Base-by-base conservation (phyloP, 2,329 filamentous ascomycete species). In the Neoascochyta sp. region DNA sequence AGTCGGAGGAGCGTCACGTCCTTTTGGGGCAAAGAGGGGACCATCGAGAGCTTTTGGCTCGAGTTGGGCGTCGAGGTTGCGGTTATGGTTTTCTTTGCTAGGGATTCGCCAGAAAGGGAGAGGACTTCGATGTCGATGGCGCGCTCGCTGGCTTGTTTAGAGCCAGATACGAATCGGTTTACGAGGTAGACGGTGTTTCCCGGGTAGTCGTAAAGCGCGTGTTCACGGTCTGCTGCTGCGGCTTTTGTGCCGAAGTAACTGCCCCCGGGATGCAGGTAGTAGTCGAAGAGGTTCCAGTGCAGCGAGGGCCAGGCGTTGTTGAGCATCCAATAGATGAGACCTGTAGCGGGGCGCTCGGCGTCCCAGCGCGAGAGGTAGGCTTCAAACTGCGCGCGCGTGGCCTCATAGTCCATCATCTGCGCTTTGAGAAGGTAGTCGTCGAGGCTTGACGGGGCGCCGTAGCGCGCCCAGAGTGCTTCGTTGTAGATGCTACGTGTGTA, bases 241-340 rank as follows among this genome's bases (percentile, higher is more conserved):
- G 68, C 54, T 50, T 81, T 80, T 10, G 70, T 67, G 3, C 79
- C 78, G 35, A 73, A 81, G 39, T 77, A 81, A 0, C 73, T 67
- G 0, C 75, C 78, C 0, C 68, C 72, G 0, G 76, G 71, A 13
- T 70, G 71, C 22, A 80, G 55, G 40, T 81, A 81, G 51, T 77
- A 76, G 43, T 81, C 78, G 48, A 80, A 80, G 5, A 80, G 57
- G 30, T 76, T 75, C 78, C 79, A 83, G 47, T 81, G 78, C 16
- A 82, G 59, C 32, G 69, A 74, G 0, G 79, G 78, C 76, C 78
- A 82, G 1, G 78, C 78, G 24, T 72, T 72, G 42, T 80, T 80
- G 30, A 81, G 54, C 78, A 82, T 81, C 78, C 78, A 82, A 60
- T 82, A 82, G 10, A 82, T 72, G 26, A 75, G 27, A 0, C 78